Base-by-base conservation (phyloP, 1,139 yeast genomes). In the Yamadazyma pseudoaaseri region DNA sequence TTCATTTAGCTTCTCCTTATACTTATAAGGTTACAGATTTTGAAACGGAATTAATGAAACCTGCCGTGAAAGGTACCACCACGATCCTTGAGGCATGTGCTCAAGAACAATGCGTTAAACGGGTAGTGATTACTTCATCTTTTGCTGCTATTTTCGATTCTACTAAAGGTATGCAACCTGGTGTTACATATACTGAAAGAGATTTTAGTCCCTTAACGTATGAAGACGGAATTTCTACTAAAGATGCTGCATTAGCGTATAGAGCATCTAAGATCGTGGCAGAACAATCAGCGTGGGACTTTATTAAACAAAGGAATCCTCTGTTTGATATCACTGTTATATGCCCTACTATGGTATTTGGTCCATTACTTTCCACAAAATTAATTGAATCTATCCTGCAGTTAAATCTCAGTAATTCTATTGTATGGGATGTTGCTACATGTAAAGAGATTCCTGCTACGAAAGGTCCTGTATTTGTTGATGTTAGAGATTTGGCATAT, bases 281-380 rank as follows among this genome's bases (percentile, higher is more conserved):
- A 2, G 62, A 56, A 47, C 49, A 53, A 38, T 70, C 75, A 2
- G 81, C 79, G 1, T 73, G 83, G 79, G 66, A 73, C 4, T 77
- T 72, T 42, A 55, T 70, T 22, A 51, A 59, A 41, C 37, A 42
- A 4, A 48, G 55, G 23, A 38, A 46, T 17, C 58, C 62, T 4
- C 30, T 38, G 15, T 60, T 59, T 41, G 43, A 42, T 43, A 42
- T 64, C 24, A 44, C 56, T 2, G 46, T 54, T 5, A 48, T 63
- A 12, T 53, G 54, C 34, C 70, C 71, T 3, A 49, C 52, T 9
- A 61, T 44, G 47, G 67, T 62, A 4, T 64, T 65, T 41, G 71
- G 71, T 2, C 71, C 71, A 1, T 65, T 62, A 37, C 51, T 60
- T 1, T 52, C 54, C 26, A 44, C 48, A 30, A 54, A 41, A 6